Percentiles rank a stretch among this genome's conserved stretches.
Conservation (phyloP, 2,329 filamentous ascomycete genomes). For the Knufia petricola region DNA sequence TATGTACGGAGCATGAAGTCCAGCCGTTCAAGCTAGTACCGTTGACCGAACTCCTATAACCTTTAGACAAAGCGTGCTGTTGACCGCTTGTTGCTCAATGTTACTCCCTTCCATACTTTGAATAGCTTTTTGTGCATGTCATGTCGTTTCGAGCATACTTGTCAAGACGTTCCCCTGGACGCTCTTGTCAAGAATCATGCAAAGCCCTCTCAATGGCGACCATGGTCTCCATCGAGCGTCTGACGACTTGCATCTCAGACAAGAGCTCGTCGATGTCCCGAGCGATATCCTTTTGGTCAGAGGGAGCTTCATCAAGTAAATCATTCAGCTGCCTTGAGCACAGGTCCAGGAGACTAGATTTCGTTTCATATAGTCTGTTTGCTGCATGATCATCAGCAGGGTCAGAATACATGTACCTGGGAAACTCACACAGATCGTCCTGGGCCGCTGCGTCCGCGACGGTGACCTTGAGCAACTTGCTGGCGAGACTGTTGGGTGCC, state of each 20-base stretch:
- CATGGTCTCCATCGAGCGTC: slow-evolving; percentile 8
- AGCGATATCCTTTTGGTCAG: slow-evolving; percentile 2
- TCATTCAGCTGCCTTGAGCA: slow-evolving; percentile 4
- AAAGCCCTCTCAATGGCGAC: slow-evolving; percentile 4
- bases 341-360: slow-evolving; percentile 4
- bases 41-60: too few relatives aligned
- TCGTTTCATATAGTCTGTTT: slow-evolving; percentile 3
- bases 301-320: slow-evolving; percentile 7
- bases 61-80: too few relatives aligned
- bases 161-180: background rate
- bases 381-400: background rate
- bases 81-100: too few relatives aligned
- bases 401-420: background rate
- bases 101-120: background rate
- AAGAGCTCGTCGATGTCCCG: slow-evolving; percentile 8
- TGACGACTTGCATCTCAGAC: slow-evolving; percentile 6
- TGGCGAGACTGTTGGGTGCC: background rate
- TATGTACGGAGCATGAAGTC: too few relatives aligned
- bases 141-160: background rate
- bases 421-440: slow-evolving; percentile 3
- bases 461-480: slow-evolving; percentile 3
- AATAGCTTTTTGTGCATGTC: background rate
- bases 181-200: background rate
- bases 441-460: background rate
- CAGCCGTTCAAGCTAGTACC: too few relatives aligned